Evolutionary conservation across 768 basidiomycete genomes (phyloP), one percentile per base, ranked within the genome.

Genomic region (Pisolithus marmoratus): DNA sequence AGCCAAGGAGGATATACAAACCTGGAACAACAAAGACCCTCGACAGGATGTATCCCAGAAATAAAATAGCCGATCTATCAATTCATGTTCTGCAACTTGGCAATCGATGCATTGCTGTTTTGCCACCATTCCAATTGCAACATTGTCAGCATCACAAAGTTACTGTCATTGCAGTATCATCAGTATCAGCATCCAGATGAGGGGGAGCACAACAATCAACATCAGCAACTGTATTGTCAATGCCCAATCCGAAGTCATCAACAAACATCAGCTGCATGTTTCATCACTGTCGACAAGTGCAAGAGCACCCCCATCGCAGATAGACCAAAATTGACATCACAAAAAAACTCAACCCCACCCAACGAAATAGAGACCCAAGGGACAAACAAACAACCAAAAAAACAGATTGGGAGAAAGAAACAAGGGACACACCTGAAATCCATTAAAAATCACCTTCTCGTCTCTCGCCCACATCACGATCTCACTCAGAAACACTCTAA

Each of bases 401-500:
- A 26, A 17, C 44, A 46, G 27, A 40, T n/a, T 54, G 46, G 26
- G 44, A 8, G 34, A 37, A 24, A 57, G 48, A 38, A 46, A 48
- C 15, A 24, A 40, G 24, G 44, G 9, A 61, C 63, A 8, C 56
- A 88, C 90, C 73, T 91, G 87, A 65, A 97, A 93, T 2, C 90
- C 94, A 70, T 96, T 98, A 60, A 79, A 80, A 23, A 94, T 91
- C 46, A 97, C 80, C 69, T 85, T 87, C 69, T 98, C 96, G 60
- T 94, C 85, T 58, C 96, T 72, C 1, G 94, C 95, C 96, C 96
- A 99, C 0, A 93, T 94, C 24, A 85, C 88, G 44, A 98, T 79
- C 68, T 96, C 93, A 58, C 88, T 90, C 57, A 99, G 69, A 72
- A 97, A 96, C 46, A 85, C 78, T 58, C 81, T 82, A 74, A 97